phyloP scores from a whole-genome alignment of 108 stramenopile species.

The Craspedostauros australis region DNA sequence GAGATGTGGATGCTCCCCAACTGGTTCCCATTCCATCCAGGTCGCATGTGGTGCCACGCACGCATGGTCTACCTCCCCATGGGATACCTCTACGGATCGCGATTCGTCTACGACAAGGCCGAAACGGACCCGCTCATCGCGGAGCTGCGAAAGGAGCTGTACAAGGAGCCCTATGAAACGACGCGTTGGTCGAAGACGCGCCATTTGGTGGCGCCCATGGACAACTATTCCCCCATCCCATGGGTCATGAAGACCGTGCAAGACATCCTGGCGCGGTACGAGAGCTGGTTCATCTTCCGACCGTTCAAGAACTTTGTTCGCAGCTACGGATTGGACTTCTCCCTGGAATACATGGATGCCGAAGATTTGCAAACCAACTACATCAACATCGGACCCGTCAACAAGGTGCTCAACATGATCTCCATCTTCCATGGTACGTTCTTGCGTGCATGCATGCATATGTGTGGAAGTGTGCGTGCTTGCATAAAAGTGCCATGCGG shows the following conservation, averaged over 20 bases:
- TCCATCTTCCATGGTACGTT: conserved; percentile 64
- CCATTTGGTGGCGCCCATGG: conserved; percentile 81
- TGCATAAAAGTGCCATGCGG: too few species aligned
- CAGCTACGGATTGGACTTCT: conserved; percentile 67
- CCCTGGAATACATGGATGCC: conserved; percentile 81
- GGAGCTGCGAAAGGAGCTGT: conserved; percentile 71
- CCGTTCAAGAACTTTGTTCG: conserved; percentile 60
- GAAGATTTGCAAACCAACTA: conserved; percentile 96
- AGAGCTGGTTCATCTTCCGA: conserved; percentile 65
- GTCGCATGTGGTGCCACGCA: conserved; percentile 97
- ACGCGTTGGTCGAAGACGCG: conserved; percentile 86
- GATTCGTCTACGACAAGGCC: conserved; percentile 70
- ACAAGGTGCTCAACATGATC: conserved; percentile 95
- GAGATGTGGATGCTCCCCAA: conserved; percentile 98
- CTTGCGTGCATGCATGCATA: background rate
- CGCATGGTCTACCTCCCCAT: conserved; percentile 99
- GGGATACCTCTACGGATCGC: conserved; percentile 87
- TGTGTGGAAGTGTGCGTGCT: background rate
- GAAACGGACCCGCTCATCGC: conserved; percentile 66
- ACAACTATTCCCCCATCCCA: conserved; percentile 93
- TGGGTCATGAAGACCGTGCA: conserved; percentile 81
- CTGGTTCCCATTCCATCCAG: conserved; percentile 98
- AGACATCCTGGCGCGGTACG: conserved; percentile 78
- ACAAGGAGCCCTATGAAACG: conserved; percentile 49
- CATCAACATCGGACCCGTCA: conserved; percentile 95